Base-by-base conservation (phyloP, 257 asterid genomes). In the Cynanchum wilfordii region DNA sequence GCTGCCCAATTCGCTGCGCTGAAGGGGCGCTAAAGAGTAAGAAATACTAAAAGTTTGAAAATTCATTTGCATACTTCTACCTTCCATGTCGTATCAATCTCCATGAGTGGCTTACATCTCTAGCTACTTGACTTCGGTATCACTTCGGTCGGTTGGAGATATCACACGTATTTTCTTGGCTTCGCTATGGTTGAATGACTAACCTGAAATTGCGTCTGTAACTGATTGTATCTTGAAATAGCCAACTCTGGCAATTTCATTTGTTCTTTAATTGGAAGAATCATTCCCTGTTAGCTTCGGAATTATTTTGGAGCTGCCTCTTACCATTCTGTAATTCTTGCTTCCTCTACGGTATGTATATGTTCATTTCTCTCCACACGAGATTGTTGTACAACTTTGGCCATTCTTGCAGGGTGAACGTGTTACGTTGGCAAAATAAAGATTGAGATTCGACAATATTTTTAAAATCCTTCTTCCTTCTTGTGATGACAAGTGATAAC, bases 1-100 rank as follows among this genome's bases (percentile, higher is more conserved):
- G 93, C 96, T 65, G 97, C 97, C 24, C 85, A 89, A 47, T 90
- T 95, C 81, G 91, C 99, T 65, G 95, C 99, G 58, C 74, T 95
- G 71, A 90, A 80, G 84, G 97, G 96, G 68, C 71, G 82, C 77
- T 89, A 65, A 82, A 65, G 60, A 25, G 51, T 64, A 30, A 63
- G 49, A 30, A 15, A 38, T 16, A 13, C 50, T 24, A 45, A 40
- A 71, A 68, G 69, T 38, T 69, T 15, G 13, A 19, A 54, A 55
- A 13, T 29, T 70, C 71, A 51, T 42, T n/a, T 22, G 44, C 40
- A 36, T 38, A 17, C 40, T 3, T 42, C 44, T 38, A 27, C 36
- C 36, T 73, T 45, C n/a, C 42, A 1, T 66, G 54, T 40, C 4
- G 13, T 36, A 24, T 25, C 30, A 12, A 10, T 27, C 51, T 47